Conservation (phyloP, 2,329 filamentous ascomycete species). For the Cryphonectria nitschkei region DNA sequence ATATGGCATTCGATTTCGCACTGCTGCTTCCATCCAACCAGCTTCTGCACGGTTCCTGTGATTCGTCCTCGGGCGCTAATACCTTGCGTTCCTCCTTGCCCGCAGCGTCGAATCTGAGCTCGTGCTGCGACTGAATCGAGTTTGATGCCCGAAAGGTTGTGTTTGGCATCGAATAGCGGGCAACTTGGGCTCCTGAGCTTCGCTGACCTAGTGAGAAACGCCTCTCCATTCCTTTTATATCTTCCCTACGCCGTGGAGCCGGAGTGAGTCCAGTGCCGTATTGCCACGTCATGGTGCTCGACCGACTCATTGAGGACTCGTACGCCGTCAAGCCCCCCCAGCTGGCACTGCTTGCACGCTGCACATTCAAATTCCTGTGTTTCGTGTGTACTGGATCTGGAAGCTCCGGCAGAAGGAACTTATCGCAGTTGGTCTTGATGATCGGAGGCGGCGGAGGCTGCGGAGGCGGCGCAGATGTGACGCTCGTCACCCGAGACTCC, state of each 20-base stretch:
- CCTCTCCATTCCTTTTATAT: neutral
- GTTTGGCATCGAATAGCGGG: neutral
- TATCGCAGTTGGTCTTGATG: neutral
- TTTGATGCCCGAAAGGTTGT: no score
- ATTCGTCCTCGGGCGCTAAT: no score
- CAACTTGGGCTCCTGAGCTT: neutral
- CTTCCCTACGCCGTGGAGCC: neutral
- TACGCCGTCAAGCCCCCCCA: neutral
- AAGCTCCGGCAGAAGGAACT: neutral
- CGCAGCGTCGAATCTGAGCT: no score
- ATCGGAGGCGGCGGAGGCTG: no score
- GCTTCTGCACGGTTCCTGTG: no score
- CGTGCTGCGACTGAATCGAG: no score
- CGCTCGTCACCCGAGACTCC: slow-evolving; percentile 10
- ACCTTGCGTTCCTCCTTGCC: no score
- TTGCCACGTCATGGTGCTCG: neutral
- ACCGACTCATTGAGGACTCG: neutral
- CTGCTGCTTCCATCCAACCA: no score
- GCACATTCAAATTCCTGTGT: neutral
- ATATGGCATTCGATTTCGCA: no score
- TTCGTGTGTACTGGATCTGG: neutral
- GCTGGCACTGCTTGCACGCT: neutral
- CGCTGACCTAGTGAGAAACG: neutral
- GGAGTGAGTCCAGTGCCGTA: neutral
- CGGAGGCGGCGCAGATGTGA: neutral